Evolutionary conservation across 108 stramenopile species (phyloP), one percentile per base, ranked within the genome.

Genomic region (Nitzschia sp.): DNA sequence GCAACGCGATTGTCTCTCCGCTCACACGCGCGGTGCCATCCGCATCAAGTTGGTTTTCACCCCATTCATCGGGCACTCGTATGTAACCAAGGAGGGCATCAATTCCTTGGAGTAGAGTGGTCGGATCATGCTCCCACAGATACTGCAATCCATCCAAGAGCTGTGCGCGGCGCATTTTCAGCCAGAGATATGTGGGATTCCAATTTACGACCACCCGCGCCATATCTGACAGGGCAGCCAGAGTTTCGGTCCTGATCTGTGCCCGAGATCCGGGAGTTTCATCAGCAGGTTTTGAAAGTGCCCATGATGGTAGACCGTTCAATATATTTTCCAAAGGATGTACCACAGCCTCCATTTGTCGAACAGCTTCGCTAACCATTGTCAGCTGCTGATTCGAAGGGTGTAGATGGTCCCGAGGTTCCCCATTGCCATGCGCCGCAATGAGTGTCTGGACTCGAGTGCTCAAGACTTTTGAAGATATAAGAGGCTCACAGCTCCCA

Each of bases 241-340:
- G 78, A 33, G 89, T 81, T n/a, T 49, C 71, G 19, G 58, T 64
- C 35, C 86, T 73, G 18, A 88, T 83, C 46, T 65, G 63, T 18
- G 24, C 73, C 56, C 66, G 30, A 27, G 5, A 36, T 0, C 34
- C 54, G 31, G 47, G 32, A 23, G 13, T 54, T 51, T 67, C 54
- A 26, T 56, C 34, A 21, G 35, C 25, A 32, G 67, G 48, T 46
- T 80, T 67, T 33, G 82, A 71, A 17, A 91, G 51, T 42, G 85
- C 64, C 91, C 88, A 89, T 0, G 77, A 54, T 31, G 91, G 88
- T 49, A 89, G 57, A 32, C 93, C 93, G 42, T 80, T 80, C 19
- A 94, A 67, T 63, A 87, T 82, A 66, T 87, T 94, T 35, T 94
- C 93, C 32, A 92, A 69, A 19, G 93, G 89, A 49, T 86, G 88